These are phyloP conservation scores for Trichoderma asperelloides DNA, from an alignment of 495 filamentous ascomycete species.

Conservation along the genomic window DNA sequence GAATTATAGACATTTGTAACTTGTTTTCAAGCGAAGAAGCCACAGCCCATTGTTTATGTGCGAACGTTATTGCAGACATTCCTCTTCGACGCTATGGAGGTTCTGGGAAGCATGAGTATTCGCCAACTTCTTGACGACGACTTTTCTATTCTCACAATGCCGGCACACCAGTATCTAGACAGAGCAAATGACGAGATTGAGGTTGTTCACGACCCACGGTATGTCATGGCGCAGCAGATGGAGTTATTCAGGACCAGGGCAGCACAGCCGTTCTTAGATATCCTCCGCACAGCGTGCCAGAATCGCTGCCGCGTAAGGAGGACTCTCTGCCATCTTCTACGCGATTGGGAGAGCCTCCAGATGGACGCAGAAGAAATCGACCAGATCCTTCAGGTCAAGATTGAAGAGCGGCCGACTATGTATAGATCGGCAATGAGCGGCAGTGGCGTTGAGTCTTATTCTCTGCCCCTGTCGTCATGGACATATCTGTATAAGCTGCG, in stretches of 20 bases:
- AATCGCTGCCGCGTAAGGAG: conserved; percentile 83
- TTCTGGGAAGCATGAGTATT: conserved; percentile 56
- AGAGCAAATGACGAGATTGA: conserved; percentile 67
- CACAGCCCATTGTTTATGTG: conserved; percentile 75
- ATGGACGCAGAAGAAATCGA: conserved; percentile 75
- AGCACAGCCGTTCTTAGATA: conserved; percentile 69
- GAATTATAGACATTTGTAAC: conserved; percentile 52
- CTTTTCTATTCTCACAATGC: conserved; percentile 65
- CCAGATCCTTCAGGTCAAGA: conserved; percentile 54
- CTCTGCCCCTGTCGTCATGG: conserved; percentile 72
- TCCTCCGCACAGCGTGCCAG: conserved; percentile 74
- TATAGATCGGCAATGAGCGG: conserved; percentile 11
- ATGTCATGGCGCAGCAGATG: conserved; percentile 67
- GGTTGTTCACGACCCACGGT: conserved; percentile 64
- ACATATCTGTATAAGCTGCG: conserved; percentile 78
- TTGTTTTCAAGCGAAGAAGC: conserved; percentile 66
- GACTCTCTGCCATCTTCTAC: conserved; percentile 68
- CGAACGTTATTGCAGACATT: conserved; percentile 71
- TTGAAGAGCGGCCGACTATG: conserved; percentile 33
- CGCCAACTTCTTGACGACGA: conserved; percentile 73
- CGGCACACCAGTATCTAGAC: conserved; percentile 60
- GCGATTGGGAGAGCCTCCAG: conserved; percentile 80
- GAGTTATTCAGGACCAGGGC: conserved; percentile 69
- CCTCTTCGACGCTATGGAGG: conserved; percentile 60
- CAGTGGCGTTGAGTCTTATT: conserved; percentile 34